Evolutionary conservation across 805 yeast species (phyloP), one percentile per base, ranked within the genome.

Genomic region (Tetrapisispora phaffii): DNA sequence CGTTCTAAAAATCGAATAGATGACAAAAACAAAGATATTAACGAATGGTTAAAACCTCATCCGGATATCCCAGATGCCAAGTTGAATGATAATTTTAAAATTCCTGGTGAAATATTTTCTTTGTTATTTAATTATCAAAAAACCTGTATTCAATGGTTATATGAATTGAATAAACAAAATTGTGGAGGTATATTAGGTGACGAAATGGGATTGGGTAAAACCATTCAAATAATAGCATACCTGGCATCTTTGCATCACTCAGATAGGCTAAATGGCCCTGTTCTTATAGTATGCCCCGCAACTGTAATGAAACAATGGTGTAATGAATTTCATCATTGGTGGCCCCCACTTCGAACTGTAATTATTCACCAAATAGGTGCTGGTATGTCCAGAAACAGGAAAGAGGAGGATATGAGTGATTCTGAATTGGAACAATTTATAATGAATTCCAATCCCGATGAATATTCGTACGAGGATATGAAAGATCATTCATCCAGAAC

Each of bases 181-280:
- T 82, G 89, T 2, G 98, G 98, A 2, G 98, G 98, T 0, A 93
- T 93, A 20, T 74, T 93, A 34, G 97, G 97, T 22, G 98, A 93
- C 64, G 98, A 93, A 62, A 93, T 93, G 98, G 98, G 98, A 0
- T 66, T 93, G 16, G 98, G 98, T 2, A 93, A 93, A 58, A 93
- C 98, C 0, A 83, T 93, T 42, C 97, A 93, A 59, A 76, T 93
- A 8, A 87, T 88, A 37, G 79, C 97, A 1, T 93, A 90, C 61
- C 57, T 93, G 8, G 97, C 97, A 0, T 93, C 95, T 0, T 69
- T 93, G 34, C 96, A 89, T 57, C 85, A 88, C 60, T 83, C 94
- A 16, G 80, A 82, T 0, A 67, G 76, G 46, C 67, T 90, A 1
- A 74, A 77, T 28, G 82, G 80, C 33, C 98, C 98, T 0, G 82